These are phyloP conservation scores for Peronospora tabacina DNA, from an alignment of 352 stramenopile genomes.

Conservation along the genomic window DNA sequence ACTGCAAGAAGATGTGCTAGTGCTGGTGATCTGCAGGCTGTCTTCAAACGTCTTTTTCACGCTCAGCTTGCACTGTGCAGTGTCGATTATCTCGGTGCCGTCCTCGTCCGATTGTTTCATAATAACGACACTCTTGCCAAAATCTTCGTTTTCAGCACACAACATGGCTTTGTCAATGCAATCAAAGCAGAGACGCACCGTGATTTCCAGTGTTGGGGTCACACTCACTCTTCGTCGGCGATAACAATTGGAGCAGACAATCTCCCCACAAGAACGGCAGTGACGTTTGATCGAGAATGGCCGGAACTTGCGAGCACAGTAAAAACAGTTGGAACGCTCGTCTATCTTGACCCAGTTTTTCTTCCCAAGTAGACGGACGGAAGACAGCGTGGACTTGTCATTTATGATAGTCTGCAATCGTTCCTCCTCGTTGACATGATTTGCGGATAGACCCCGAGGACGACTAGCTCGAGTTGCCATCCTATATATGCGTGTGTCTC, in stretches of 20 bases:
- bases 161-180: constrained; percentile 70
- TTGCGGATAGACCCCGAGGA: constrained; percentile 42
- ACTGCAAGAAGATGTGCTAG: constrained; percentile 31
- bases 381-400: constrained; percentile 47
- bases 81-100: constrained; percentile 9
- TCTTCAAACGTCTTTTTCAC: constrained; percentile 24
- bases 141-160: constrained; percentile 11
- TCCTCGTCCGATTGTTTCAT: constrained; percentile 12
- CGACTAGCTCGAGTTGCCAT: constrained; percentile 27
- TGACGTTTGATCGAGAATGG: constrained; percentile 73
- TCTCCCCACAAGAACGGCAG: constrained; percentile 69
- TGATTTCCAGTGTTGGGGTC: constrained; percentile 26
- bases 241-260: constrained; percentile 75
- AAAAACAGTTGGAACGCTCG: constrained; percentile 62
- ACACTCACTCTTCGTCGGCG: constrained; percentile 46
- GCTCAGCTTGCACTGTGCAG: constrained; percentile 8
- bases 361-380: constrained; percentile 41
- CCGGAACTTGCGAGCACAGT: constrained; percentile 69
- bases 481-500: neutral
- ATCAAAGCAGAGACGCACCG: constrained; percentile 62
- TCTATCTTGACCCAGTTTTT: constrained; percentile 75
- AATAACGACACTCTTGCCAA: constrained; percentile 9
- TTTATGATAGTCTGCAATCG: constrained; percentile 48
- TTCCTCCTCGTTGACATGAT: constrained; percentile 44
- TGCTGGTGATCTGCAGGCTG: constrained; percentile 32